Conservation (phyloP, 352 stramenopile species). For the Phytophthora crassamura region DNA sequence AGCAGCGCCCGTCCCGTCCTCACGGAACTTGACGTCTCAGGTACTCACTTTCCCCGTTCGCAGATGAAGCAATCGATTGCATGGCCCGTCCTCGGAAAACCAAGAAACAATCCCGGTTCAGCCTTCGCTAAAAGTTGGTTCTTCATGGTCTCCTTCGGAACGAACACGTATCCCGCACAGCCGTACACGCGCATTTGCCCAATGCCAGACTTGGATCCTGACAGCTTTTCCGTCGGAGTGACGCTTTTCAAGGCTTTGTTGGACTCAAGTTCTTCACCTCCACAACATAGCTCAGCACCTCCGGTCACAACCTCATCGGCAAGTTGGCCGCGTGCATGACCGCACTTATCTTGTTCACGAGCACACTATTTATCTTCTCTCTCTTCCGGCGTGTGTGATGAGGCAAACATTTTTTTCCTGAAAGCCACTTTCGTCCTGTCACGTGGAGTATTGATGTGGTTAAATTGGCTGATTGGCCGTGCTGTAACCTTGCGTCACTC, state of each 20-base stretch:
- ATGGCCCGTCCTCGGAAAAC: slow-evolving; percentile 2
- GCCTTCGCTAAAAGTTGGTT: slow-evolving; percentile 11
- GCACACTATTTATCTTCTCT: slow-evolving; percentile 5
- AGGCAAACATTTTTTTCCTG: slow-evolving; percentile 6
- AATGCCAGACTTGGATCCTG: background rate
- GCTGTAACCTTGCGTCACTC: too few species aligned
- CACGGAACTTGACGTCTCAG: slow-evolving; percentile 8
- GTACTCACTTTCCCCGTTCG: slow-evolving; percentile 9
- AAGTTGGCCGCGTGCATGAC: slow-evolving; percentile 1
- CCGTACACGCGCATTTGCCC: background rate
- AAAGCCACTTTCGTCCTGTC: too few species aligned
- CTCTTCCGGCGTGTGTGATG: too few species aligned
- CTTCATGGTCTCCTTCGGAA: slow-evolving; percentile 7
- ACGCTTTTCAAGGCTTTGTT: slow-evolving; percentile 3
- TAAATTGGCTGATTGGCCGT: too few species aligned
- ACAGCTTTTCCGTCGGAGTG: background rate
- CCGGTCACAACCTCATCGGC: slow-evolving; percentile 4
- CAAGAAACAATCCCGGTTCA: slow-evolving; percentile 5
- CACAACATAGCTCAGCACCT: slow-evolving; percentile 1
- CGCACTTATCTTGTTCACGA: slow-evolving; percentile 2
- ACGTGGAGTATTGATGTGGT: too few species aligned
- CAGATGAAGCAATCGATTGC: slow-evolving; percentile 6
- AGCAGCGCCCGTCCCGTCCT: slow-evolving; percentile 13
- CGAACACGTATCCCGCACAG: slow-evolving; percentile 6
- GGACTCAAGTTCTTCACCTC: slow-evolving; percentile 2